Evolutionary conservation across 352 stramenopile species (phyloP).

Genomic region (Phytopythium delawarense): DNA sequence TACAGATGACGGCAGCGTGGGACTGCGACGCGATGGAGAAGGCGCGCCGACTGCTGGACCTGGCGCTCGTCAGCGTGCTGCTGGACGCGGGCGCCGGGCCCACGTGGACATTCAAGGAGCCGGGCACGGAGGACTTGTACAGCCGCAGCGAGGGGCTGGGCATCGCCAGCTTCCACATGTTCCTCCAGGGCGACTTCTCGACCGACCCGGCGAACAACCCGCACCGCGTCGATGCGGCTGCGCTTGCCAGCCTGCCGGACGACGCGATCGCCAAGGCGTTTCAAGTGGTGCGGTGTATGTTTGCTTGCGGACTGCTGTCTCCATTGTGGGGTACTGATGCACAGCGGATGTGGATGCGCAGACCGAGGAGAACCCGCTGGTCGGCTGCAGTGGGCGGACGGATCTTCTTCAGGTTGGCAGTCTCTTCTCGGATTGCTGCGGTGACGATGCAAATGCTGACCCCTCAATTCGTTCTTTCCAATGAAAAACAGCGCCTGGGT

Average conservation of each 20-base stretch:
- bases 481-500: slow-evolving; percentile 40
- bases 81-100: slow-evolving; percentile 71
- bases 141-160: slow-evolving; percentile 75
- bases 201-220: slow-evolving; percentile 27
- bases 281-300: slow-evolving; percentile 50
- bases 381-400: slow-evolving; percentile 65
- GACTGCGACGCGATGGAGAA: slow-evolving; percentile 44
- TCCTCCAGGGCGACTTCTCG: slow-evolving; percentile 67
- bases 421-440: background rate
- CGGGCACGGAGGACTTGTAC: slow-evolving; percentile 55
- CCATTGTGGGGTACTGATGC: slow-evolving; percentile 2
- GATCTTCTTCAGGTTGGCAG: slow-evolving; percentile 59
- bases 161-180: slow-evolving; percentile 86
- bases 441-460: background rate
- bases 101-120: slow-evolving; percentile 73
- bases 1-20: slow-evolving; percentile 42
- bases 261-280: slow-evolving; percentile 72
- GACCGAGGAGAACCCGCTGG: slow-evolving; percentile 61
- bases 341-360: slow-evolving; percentile 2
- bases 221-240: slow-evolving; percentile 58
- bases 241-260: slow-evolving; percentile 46
- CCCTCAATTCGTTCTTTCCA: background rate
- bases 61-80: slow-evolving; percentile 76
- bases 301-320: background rate
- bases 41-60: slow-evolving; percentile 62